Percentiles rank a stretch among this genome's conserved stretches.
phyloP scores from a whole-genome alignment of 2,329 filamentous ascomycete species.

The Ophiocordyceps camponoti-saundersi region DNA sequence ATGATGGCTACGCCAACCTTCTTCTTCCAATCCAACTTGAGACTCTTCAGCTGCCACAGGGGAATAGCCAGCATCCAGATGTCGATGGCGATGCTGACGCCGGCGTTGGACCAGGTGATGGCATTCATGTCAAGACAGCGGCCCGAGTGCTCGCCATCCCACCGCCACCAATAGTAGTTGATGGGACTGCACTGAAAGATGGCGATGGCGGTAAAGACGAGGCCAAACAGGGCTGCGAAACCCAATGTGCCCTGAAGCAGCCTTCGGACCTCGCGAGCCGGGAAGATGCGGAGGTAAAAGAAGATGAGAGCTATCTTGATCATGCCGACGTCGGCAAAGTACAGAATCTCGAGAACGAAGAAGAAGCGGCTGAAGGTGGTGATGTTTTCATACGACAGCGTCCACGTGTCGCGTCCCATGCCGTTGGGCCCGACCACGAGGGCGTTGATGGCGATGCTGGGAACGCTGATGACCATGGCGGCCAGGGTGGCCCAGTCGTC shows the following conservation, averaged over 20 bases:
- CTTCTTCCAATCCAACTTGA: constrained; percentile 28
- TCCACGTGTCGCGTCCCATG: constrained; percentile 34
- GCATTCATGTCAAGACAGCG: constrained; percentile 30
- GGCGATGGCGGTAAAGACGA: constrained; percentile 23
- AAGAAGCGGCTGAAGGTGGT: constrained; percentile 25
- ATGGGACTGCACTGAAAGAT: constrained; percentile 36
- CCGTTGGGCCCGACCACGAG: constrained; percentile 20
- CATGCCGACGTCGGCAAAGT: constrained; percentile 27
- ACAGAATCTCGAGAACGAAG: constrained; percentile 24
- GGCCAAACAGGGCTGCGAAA: constrained; percentile 20
- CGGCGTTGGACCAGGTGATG: constrained; percentile 32
- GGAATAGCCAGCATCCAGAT: constrained; percentile 34
- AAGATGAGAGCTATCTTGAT: constrained; percentile 34
- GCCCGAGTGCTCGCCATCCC: constrained; percentile 29
- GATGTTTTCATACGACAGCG: constrained; percentile 21
- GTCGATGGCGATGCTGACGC: constrained; percentile 34
- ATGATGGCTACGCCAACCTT: constrained; percentile 31
- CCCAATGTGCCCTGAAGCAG: constrained; percentile 24
- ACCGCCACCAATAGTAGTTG: constrained; percentile 32
- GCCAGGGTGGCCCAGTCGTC: constrained; percentile 20
- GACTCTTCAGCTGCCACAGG: constrained; percentile 21
- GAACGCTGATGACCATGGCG: constrained; percentile 11
- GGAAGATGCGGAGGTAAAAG: constrained; percentile 40
- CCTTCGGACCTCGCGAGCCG: constrained; percentile 16
- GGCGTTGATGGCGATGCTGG: constrained; percentile 14